Base-by-base conservation (phyloP, 108 stramenopile genomes). In the Cyclostephanos invisitatus region DNA sequence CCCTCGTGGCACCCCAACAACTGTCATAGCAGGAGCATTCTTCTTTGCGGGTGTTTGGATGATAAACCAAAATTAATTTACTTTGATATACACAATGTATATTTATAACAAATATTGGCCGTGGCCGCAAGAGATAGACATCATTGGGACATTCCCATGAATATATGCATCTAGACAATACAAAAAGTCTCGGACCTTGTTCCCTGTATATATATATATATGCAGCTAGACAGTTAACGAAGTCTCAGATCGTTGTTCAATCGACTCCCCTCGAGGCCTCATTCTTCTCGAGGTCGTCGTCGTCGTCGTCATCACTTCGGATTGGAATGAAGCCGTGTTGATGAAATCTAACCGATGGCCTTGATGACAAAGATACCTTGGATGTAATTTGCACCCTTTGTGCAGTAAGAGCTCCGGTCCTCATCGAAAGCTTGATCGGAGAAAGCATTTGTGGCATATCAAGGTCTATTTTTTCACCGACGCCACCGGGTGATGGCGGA, bases 1-100 rank as follows among this genome's bases (percentile, higher is more conserved):
- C 15, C 73, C 56, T 0, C 65, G 25, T 7, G 56, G 73, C 10
- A 66, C 56, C 4, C 57, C 61, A 51, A 38, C 61, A 21, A 57
- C n/a, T 1, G 25, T 47, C n/a, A 57, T 3, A 51, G 51, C 22
- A 51, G 5, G 18, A 51, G 5, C 22, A 51, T 15, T 8, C 7
- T 7, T 7, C 40, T 7, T 40, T 36, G 10, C 40, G 14, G 17
- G 11, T 46, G 15, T 14, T 46, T 46, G 8, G 8, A 11, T 40
- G 40, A 1, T 40, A 40, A 8, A 3, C 4, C 8, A 40, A 40
- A 6, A 37, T 37, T 42, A 42, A n/a, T 42, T 4, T 3, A 46
- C 14, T 3, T 46, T 46, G 0, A 46, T 46, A 17, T 46, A 46
- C 4, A 15, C 14, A 46, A 40, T 46, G 14, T 14, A 46, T 15